phyloP scores from a whole-genome alignment of 768 basidiomycete species.

The Naematelia encephala region DNA sequence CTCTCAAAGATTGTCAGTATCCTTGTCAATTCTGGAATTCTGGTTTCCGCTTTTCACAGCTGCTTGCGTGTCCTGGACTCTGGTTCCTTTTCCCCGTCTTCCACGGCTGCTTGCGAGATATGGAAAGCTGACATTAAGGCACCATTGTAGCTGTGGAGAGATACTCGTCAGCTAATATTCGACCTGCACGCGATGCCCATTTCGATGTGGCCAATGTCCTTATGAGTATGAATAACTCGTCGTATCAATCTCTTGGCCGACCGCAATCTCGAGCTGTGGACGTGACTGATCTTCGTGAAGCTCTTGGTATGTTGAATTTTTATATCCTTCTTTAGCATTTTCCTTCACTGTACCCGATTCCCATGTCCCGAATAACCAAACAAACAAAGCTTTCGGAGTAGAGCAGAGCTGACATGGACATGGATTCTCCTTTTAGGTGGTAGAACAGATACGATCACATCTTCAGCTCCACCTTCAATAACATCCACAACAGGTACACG shows the following conservation, averaged over 20 bases:
- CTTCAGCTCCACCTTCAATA: slow-evolving; percentile 23
- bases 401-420: no score
- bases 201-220: slow-evolving; percentile 51
- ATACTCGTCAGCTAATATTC: slow-evolving; percentile 24
- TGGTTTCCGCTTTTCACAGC: no score
- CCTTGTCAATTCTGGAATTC: not conserved
- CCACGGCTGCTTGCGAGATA: no score
- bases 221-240: slow-evolving; percentile 88
- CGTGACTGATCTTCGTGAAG: slow-evolving; percentile 81
- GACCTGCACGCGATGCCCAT: slow-evolving; percentile 21
- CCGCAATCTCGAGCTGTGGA: slow-evolving; percentile 71
- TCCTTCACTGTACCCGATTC: not conserved
- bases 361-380: not conserved
- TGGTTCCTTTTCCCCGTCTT: no score
- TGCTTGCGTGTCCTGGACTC: no score
- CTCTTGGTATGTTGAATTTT: slow-evolving; percentile 53
- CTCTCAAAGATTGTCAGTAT: slow-evolving; percentile 66
- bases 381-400: no score
- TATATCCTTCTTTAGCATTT: not conserved
- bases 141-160: slow-evolving; percentile 36
- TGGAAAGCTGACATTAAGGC: no score
- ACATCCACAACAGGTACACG: slow-evolving; percentile 15
- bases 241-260: slow-evolving; percentile 75
- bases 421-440: slow-evolving; percentile 13
- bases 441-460: slow-evolving; percentile 11